Percentiles rank a stretch among this genome's conserved stretches.
phyloP scores from a whole-genome alignment of 768 basidiomycete genomes.

The Suillus variegatus region DNA sequence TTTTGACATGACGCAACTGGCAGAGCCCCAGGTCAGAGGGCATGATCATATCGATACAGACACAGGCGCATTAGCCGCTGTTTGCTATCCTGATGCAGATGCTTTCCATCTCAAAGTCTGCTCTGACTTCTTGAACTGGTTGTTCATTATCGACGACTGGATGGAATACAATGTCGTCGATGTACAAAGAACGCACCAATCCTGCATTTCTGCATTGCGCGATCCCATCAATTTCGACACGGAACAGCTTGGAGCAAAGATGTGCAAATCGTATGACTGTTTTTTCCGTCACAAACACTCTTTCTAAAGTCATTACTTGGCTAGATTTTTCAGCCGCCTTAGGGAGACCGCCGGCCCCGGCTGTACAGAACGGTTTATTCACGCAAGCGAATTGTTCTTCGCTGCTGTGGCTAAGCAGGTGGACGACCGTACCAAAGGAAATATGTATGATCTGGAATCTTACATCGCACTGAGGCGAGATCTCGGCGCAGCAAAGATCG shows the following conservation, averaged over 20 bases:
- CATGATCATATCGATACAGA: constrained; percentile 52
- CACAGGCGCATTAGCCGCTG: constrained; percentile 56
- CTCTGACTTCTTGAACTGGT: constrained; percentile 61
- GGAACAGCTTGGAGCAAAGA: constrained; percentile 26
- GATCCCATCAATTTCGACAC: constrained; percentile 32
- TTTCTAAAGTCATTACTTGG: neutral
- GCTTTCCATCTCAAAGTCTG: constrained; percentile 61
- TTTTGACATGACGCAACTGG: constrained; percentile 24
- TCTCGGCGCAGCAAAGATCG: constrained; percentile 51
- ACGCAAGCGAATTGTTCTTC: constrained; percentile 41
- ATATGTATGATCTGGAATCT: constrained; percentile 45
- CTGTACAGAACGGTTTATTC: constrained; percentile 41
- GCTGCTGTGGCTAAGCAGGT: constrained; percentile 44
- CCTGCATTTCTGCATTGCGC: constrained; percentile 29
- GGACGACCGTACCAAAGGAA: constrained; percentile 38
- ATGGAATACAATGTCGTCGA: constrained; percentile 32
- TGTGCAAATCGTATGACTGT: constrained; percentile 36
- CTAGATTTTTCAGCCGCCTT: constrained; percentile 40
- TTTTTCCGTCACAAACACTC: neutral
- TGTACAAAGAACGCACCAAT: constrained; percentile 27
- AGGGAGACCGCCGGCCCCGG: constrained; percentile 38
- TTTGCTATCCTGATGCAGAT: constrained; percentile 35
- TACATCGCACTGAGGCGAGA: constrained; percentile 55
- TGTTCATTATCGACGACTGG: constrained; percentile 45
- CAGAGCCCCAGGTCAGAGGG: constrained; percentile 33